These are phyloP conservation scores for Agrocybe praecox DNA, from an alignment of 768 basidiomycete genomes.

Conservation along the genomic window DNA sequence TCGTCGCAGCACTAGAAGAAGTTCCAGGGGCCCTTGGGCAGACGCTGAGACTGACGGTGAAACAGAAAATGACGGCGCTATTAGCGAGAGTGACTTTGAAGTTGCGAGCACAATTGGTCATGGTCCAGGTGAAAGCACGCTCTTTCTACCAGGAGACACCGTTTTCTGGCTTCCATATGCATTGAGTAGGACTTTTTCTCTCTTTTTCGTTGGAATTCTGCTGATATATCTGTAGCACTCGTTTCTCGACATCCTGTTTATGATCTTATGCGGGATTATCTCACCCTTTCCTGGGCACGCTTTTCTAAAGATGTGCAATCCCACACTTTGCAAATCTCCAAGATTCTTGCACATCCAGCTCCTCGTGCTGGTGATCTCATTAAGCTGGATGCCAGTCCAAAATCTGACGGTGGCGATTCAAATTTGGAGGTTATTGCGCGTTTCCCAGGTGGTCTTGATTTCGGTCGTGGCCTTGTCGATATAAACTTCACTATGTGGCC, in stretches of 20 bases:
- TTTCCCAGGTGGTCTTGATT: conserved; percentile 93
- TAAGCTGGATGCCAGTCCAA: conserved; percentile 80
- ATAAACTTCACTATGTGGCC: conserved; percentile 99
- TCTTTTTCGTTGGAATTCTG: conserved; percentile 1
- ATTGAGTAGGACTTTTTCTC: conserved; percentile 59
- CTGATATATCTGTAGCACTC: conserved; percentile 51
- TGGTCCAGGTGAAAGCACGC: conserved; percentile 84
- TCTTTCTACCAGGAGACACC: conserved; percentile 87
- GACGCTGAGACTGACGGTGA: conserved; percentile 78
- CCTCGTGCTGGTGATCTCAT: conserved; percentile 87
- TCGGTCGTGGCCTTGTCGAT: conserved; percentile 87
- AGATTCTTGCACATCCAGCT: conserved; percentile 85
- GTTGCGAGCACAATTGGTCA: conserved; percentile 80
- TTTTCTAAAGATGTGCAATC: conserved; percentile 94
- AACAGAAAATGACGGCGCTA: conserved; percentile 71
- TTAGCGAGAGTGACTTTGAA: conserved; percentile 89
- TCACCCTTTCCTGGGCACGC: conserved; percentile 94
- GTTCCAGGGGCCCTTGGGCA: conserved; percentile 70
- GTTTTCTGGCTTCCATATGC: conserved; percentile 97
- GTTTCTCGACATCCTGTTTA: conserved; percentile 94
- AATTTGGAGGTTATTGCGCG: conserved; percentile 84
- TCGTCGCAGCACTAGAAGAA: conserved; percentile 54
- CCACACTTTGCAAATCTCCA: conserved; percentile 88
- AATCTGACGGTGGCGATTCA: conserved; percentile 51
- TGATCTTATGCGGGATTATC: conserved; percentile 92